Evolutionary conservation across 2,329 filamentous ascomycete genomes (phyloP).

Genomic region (Ceratocystis eucalypticola): DNA sequence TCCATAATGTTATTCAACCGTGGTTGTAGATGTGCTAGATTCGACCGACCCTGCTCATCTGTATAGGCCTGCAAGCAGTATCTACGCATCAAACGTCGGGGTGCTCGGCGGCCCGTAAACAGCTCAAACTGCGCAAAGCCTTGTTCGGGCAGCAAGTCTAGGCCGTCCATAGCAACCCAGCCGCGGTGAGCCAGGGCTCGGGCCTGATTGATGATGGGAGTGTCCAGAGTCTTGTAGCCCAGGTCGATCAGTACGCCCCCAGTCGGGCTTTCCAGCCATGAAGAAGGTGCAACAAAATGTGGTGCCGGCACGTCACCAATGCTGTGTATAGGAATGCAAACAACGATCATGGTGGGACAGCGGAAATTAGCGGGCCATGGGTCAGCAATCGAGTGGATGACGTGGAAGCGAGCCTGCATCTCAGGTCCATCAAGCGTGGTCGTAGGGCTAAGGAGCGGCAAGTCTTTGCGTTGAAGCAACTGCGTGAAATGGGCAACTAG

Average conservation of each 20-base stretch:
- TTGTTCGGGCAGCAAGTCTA: slow-evolving; percentile 65
- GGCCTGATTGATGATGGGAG: slow-evolving; percentile 56
- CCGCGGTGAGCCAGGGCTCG: slow-evolving; percentile 44
- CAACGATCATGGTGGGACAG: slow-evolving; percentile 60
- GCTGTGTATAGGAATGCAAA: slow-evolving; percentile 59
- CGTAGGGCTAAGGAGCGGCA: slow-evolving; percentile 29
- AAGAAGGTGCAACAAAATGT: slow-evolving; percentile 53
- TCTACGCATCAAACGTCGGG: slow-evolving; percentile 53
- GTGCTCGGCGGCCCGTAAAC: slow-evolving; percentile 48
- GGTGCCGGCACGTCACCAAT: slow-evolving; percentile 51
- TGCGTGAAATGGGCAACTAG: slow-evolving; percentile 58
- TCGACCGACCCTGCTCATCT: slow-evolving; percentile 30
- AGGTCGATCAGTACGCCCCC: slow-evolving; percentile 65
- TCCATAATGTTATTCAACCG: slow-evolving; percentile 30
- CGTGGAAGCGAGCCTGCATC: slow-evolving; percentile 35
- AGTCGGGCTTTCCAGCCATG: slow-evolving; percentile 59
- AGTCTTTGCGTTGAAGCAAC: slow-evolving; percentile 33
- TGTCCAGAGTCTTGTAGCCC: slow-evolving; percentile 60
- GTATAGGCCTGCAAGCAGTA: slow-evolving; percentile 41
- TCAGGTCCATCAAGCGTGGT: slow-evolving; percentile 18
- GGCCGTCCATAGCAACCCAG: slow-evolving; percentile 63
- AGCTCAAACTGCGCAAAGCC: slow-evolving; percentile 72
- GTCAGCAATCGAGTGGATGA: slow-evolving; percentile 45
- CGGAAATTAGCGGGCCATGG: slow-evolving; percentile 51
- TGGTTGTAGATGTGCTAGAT: slow-evolving; percentile 30